phyloP scores from a whole-genome alignment of 306 rosid genomes.

The Quillaja saponaria region DNA sequence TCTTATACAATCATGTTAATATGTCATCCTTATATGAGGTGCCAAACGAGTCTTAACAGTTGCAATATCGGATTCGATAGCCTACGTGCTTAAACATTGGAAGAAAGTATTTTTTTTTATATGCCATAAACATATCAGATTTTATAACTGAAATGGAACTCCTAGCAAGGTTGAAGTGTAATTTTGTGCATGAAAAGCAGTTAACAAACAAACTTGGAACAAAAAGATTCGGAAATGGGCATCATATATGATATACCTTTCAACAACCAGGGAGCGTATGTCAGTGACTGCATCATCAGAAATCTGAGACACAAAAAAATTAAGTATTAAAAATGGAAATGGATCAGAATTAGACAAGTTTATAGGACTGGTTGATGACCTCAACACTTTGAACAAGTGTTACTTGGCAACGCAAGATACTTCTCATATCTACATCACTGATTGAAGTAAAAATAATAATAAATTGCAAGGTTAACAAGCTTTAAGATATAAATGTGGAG shows the following conservation, averaged over 20 bases:
- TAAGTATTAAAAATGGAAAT: slow-evolving; percentile 30
- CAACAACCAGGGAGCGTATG: slow-evolving; percentile 65
- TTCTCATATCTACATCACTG: too few relatives aligned
- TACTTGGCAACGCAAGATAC: too few relatives aligned
- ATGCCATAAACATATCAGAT: slow-evolving; percentile 16
- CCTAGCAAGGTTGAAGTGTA: not conserved
- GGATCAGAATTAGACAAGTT: slow-evolving; percentile 18
- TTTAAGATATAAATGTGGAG: too few relatives aligned
- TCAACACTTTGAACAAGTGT: too few relatives aligned
- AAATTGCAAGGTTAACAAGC: too few relatives aligned
- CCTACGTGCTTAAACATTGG: not conserved
- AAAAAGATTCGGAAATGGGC: slow-evolving; percentile 22
- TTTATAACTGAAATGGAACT: slow-evolving; percentile 5
- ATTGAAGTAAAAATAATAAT: too few relatives aligned
- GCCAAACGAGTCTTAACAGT: too few relatives aligned
- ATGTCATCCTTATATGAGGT: too few relatives aligned
- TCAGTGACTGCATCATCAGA: slow-evolving; percentile 81
- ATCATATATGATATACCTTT: slow-evolving; percentile 79
- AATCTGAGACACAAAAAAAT: slow-evolving; percentile 51
- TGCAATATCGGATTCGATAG: too few relatives aligned
- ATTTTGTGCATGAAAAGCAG: slow-evolving; percentile 17
- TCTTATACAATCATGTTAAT: too few relatives aligned
- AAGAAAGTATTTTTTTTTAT: slow-evolving; percentile 20
- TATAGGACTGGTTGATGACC: not conserved
- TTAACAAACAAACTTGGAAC: slow-evolving; percentile 17